Percentiles rank a stretch among this genome's conserved stretches.
phyloP scores from a whole-genome alignment of 1,284 basidiomycete genomes.

The Cryptococcus depauperatus region DNA sequence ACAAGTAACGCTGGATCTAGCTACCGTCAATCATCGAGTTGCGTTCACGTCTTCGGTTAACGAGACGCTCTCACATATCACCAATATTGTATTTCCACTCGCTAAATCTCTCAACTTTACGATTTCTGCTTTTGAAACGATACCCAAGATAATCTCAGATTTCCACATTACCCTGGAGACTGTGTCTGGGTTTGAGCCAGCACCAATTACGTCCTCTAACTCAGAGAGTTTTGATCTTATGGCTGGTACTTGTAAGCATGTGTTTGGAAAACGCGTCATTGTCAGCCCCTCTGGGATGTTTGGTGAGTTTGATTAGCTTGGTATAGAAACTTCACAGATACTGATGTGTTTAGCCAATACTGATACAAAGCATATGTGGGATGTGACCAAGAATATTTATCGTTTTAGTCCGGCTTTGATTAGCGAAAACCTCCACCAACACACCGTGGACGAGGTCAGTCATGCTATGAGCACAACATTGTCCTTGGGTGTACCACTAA shows the following conservation, averaged over 20 bases:
- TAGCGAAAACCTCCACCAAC: constrained; percentile 40
- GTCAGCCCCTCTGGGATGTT: constrained; percentile 49
- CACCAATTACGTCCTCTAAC: constrained; percentile 45
- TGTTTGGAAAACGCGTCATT: constrained; percentile 44
- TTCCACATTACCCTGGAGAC: constrained; percentile 21
- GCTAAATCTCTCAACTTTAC: constrained; percentile 44
- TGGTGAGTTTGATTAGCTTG: constrained; percentile 19
- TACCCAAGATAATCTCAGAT: constrained; percentile 10
- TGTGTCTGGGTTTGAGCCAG: constrained; percentile 42
- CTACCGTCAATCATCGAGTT: constrained; percentile 15
- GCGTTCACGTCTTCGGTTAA: constrained; percentile 41
- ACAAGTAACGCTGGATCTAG: background rate
- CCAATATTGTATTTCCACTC: constrained; percentile 38
- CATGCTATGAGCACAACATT: background rate
- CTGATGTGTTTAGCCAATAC: constrained; percentile 33
- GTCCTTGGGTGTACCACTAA: background rate
- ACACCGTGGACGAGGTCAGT: constrained; percentile 49
- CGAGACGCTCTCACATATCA: constrained; percentile 43
- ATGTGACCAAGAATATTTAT: constrained; percentile 47
- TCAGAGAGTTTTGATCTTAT: constrained; percentile 44
- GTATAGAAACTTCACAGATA: background rate
- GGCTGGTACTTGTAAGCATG: constrained; percentile 41
- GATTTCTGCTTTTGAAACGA: constrained; percentile 28
- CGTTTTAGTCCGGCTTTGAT: constrained; percentile 45
- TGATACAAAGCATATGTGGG: constrained; percentile 47